Conservation (phyloP, 192 early-diverging fungal genomes). For the Coemansia asiatica region DNA sequence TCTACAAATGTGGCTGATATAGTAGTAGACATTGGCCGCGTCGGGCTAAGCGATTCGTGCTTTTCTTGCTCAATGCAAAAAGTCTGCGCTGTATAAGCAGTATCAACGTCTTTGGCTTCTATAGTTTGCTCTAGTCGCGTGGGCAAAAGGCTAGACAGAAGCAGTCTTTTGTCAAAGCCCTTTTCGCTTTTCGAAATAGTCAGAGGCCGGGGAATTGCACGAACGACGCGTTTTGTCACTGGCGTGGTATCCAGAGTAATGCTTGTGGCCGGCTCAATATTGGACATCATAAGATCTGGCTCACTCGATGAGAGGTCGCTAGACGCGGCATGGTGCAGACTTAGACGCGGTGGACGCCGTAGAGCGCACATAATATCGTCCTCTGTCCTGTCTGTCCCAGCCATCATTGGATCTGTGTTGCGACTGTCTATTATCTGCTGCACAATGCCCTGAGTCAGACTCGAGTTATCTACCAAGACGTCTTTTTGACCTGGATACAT, state of each 20-base stretch:
- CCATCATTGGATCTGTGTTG: not conserved
- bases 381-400: not conserved
- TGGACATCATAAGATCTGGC: not conserved
- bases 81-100: too few species aligned
- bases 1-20: too few species aligned
- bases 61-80: too few species aligned
- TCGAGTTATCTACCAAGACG: constrained; percentile 14
- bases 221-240: constrained; percentile 21
- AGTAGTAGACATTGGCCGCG: too few species aligned
- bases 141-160: constrained; percentile 38
- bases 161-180: constrained; percentile 34
- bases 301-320: constrained; percentile 27
- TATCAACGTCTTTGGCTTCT: too few species aligned
- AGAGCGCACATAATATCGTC: not conserved
- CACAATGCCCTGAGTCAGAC: constrained; percentile 29
- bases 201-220: constrained; percentile 29
- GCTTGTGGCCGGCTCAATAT: not conserved
- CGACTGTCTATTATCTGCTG: constrained; percentile 45
- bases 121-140: not conserved
- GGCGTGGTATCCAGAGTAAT: constrained; percentile 23
- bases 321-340: constrained; percentile 4
- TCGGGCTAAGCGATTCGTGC: too few species aligned
- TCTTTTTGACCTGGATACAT: constrained; percentile 9
- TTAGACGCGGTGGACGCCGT: constrained; percentile 1
- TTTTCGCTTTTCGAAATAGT: constrained; percentile 31